Percentiles rank a stretch among this genome's conserved stretches.
phyloP scores from a whole-genome alignment of 345 rosid species.

The Mallotus nudiflorus region DNA sequence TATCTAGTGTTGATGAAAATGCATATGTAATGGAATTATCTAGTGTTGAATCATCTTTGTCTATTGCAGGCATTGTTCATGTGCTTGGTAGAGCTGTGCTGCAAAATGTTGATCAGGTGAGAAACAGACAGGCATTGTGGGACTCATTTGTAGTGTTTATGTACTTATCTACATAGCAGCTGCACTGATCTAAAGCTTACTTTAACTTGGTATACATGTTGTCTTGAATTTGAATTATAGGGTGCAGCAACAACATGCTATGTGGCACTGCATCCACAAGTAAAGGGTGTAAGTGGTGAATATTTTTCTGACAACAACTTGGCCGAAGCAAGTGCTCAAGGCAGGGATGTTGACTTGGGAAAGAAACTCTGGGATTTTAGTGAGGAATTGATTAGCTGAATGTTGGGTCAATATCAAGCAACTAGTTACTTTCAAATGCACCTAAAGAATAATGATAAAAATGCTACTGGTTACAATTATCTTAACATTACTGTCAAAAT shows the following conservation, averaged over 20 bases:
- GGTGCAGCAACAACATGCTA: slow-evolving; percentile 72
- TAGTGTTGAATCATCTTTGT: slow-evolving; percentile 1
- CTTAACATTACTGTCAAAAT: no score
- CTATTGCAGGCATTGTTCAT: slow-evolving; percentile 37
- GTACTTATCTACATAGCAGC: no score
- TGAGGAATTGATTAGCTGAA: slow-evolving; percentile 35
- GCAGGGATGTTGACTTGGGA: slow-evolving; percentile 41
- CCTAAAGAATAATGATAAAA: no score
- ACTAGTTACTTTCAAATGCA: no score
- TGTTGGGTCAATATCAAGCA: not conserved
- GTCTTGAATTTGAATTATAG: slow-evolving; percentile 17
- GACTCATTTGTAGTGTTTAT: not conserved
- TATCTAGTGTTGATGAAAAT: no score
- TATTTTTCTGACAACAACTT: slow-evolving; percentile 50
- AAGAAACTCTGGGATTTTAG: slow-evolving; percentile 65
- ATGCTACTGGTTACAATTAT: no score
- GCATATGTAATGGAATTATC: no score
- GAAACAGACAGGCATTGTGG: not conserved
- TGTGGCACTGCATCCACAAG: slow-evolving; percentile 59
- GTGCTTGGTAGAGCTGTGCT: slow-evolving; percentile 37
- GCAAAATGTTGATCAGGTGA: slow-evolving; percentile 55
- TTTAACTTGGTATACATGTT: not conserved
- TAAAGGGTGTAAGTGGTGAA: slow-evolving; percentile 47
- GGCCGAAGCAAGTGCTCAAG: slow-evolving; percentile 30
- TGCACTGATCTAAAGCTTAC: not conserved